phyloP scores from a whole-genome alignment of 2,329 filamentous ascomycete genomes.

The Blastomyces silverae region DNA sequence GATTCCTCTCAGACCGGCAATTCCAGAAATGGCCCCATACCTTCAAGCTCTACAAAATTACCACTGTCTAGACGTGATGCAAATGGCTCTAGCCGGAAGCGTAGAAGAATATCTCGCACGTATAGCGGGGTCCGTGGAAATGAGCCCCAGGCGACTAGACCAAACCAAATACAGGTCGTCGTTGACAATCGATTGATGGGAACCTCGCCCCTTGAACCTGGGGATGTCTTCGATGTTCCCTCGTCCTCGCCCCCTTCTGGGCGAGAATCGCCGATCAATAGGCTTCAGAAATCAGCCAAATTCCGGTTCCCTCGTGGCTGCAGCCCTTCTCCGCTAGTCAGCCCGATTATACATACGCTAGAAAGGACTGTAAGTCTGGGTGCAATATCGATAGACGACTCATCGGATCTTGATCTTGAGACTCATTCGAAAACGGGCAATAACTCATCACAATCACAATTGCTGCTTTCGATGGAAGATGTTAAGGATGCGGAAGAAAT shows the following conservation, averaged over 20 bases:
- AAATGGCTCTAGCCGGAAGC: constrained; percentile 29
- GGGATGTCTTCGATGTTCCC: constrained; percentile 31
- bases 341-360: constrained; percentile 25
- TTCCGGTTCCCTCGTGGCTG: constrained; percentile 37
- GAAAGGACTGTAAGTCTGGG: constrained; percentile 21
- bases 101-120: constrained; percentile 31
- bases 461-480: constrained; percentile 15
- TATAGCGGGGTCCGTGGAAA: constrained; percentile 11
- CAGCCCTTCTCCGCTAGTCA: constrained; percentile 27
- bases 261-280: constrained; percentile 26
- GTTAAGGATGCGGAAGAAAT: not conserved
- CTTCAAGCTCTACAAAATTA: not conserved
- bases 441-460: constrained; percentile 16
- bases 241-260: constrained; percentile 39
- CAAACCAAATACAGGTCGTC: constrained; percentile 24
- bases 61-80: constrained; percentile 8
- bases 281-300: constrained; percentile 23
- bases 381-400: constrained; percentile 20
- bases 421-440: constrained; percentile 23
- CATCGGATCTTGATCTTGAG: constrained; percentile 18
- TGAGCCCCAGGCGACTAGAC: not conserved
- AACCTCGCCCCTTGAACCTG: constrained; percentile 11
- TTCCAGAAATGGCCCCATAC: not conserved
- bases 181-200: constrained; percentile 25
- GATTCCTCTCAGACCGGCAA: constrained; percentile 3